Conservation (phyloP, 108 stramenopile species). For the Asterionellopsis glacialis region DNA sequence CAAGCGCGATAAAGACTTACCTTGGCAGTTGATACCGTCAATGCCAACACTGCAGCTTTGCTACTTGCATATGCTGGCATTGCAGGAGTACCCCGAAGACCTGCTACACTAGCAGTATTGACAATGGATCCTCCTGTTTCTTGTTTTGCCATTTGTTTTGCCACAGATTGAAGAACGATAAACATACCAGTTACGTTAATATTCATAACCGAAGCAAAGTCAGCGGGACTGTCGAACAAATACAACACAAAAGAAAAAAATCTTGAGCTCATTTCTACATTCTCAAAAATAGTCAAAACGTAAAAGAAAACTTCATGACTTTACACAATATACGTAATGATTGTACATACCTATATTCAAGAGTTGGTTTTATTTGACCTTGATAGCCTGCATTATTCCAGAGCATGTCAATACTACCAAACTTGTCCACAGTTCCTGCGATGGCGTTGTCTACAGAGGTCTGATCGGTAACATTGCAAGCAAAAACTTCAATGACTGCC, state of each 20-base stretch:
- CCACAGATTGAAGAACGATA: constrained; percentile 77
- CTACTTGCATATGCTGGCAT: constrained; percentile 84
- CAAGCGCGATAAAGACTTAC: constrained; percentile 11
- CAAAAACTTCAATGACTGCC: constrained; percentile 19
- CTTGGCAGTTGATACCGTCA: constrained; percentile 66
- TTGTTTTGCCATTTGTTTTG: constrained; percentile 67
- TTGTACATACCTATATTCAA: constrained; percentile 45
- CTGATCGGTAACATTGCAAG: constrained; percentile 71
- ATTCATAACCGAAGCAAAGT: constrained; percentile 84
- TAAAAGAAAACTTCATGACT: no score
- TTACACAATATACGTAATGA: no score
- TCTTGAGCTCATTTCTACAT: no score
- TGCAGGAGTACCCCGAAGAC: constrained; percentile 82
- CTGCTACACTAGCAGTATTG: constrained; percentile 87
- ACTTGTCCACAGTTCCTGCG: constrained; percentile 21
- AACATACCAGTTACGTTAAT: constrained; percentile 93
- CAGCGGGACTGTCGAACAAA: constrained; percentile 26
- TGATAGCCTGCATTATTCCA: constrained; percentile 98
- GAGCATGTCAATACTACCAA: constrained; percentile 62
- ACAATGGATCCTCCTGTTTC: constrained; percentile 56
- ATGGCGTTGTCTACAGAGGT: constrained; percentile 44
- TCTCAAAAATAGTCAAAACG: no score
- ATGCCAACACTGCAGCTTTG: constrained; percentile 84
- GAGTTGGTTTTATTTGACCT: constrained; percentile 78
- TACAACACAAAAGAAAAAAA: no score